Percentiles rank a stretch among this genome's conserved stretches.
phyloP scores from a whole-genome alignment of 192 early-diverging fungal genomes.

The Kappamyces sp. region DNA sequence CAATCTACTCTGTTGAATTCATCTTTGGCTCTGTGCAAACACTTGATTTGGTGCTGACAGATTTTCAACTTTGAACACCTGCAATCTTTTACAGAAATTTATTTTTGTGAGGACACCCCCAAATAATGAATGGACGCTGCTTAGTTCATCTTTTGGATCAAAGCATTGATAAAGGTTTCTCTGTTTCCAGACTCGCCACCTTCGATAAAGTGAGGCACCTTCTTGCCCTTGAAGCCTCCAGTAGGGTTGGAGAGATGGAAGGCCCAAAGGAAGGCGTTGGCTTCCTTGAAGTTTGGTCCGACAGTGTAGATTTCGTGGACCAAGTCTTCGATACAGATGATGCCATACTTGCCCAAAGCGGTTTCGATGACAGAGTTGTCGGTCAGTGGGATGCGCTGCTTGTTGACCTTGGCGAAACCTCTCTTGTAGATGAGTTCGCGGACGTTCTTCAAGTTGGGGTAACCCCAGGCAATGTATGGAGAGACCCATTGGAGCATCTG shows the following conservation, averaged over 20 bases:
- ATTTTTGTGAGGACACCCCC: not conserved
- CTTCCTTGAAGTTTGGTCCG: conserved; percentile 95
- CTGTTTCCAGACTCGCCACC: conserved; percentile 98
- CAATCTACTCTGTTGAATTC: no score
- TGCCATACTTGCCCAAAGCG: conserved; percentile 85
- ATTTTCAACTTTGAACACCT: no score
- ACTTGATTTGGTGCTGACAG: no score
- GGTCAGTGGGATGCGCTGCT: conserved; percentile 91
- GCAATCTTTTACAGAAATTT: no score
- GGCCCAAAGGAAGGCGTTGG: conserved; percentile 98
- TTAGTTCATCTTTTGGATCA: conserved; percentile 97
- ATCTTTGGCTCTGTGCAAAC: no score
- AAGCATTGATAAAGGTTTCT: conserved; percentile 93
- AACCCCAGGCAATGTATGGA: conserved; percentile 88
- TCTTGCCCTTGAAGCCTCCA: conserved; percentile 90
- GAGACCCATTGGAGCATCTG: conserved; percentile 96
- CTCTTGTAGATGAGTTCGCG: conserved; percentile 99
- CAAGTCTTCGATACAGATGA: conserved; percentile 97
- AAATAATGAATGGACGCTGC: not conserved
- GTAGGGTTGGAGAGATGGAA: conserved; percentile 98
- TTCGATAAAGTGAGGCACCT: conserved; percentile 93
- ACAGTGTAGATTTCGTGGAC: conserved; percentile 99
- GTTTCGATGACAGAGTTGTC: conserved; percentile 96
- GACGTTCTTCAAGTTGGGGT: conserved; percentile 97
- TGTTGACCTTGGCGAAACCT: conserved; percentile 97